Evolutionary conservation across 2,329 filamentous ascomycete species (phyloP), one percentile per base, ranked within the genome.

Genomic region (Curvularia hawaiiensis): DNA sequence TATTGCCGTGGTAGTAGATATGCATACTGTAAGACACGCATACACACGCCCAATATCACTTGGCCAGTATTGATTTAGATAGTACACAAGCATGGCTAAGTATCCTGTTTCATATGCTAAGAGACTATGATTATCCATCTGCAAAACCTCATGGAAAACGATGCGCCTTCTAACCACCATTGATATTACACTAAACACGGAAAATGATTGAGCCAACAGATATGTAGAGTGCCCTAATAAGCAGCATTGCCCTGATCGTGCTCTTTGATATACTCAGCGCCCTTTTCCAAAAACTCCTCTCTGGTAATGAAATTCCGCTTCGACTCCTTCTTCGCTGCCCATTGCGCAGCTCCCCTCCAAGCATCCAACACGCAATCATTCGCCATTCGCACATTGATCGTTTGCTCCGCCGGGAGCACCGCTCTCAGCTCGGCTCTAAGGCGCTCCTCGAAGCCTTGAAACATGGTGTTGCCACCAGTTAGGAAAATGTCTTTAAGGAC

Each of bases 271-370:
- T 98, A 98, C 68, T 98, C 94, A 22, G 87, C 83, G 1, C 95
- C 95, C 82, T 96, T 97, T 81, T 99, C 95, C 67, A 86, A 76
- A 78, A 92, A 99, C 77, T 98, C 95, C 64, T 89, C 89, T 68
- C 85, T 87, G 1, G 88, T 90, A 41, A 99, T 84, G 60, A 87
- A 89, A 4, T 87, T 86, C 35, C 79, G 77, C 73, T 83, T 86
- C 78, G 88, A 88, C 51, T 83, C 80, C 20, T 82, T 82, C 31
- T 80, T 73, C 1, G 83, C 82, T 39, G 89, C 90, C 94, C 95
- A 99, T 60, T 85, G 83, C 12, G 95, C 94, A 1, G 95, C 95
- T 8, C 95, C 95, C 76, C 85, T 91, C 95, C 95, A 99, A 3
- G 94, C 91, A 82, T 99, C 95, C 35, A 96, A 80, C 26, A 95